Conservation (phyloP, 2,329 filamentous ascomycete species). For the Biscogniauxia mediterranea region DNA sequence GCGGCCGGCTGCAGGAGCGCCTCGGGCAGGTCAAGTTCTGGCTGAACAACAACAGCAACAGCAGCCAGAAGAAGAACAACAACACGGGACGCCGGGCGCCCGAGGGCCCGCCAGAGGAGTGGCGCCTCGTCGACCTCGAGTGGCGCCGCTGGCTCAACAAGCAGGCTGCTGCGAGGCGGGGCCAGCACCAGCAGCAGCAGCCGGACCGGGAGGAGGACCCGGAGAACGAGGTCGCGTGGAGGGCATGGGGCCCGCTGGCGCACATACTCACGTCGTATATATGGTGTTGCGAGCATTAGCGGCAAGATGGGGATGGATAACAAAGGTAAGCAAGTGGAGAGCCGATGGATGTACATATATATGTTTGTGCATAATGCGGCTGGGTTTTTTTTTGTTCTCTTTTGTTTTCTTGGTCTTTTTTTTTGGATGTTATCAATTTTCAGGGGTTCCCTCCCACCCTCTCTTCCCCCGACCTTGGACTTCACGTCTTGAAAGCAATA, state of each 20-base stretch:
- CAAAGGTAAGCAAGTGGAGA: too few species aligned
- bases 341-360: too few species aligned
- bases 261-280: conserved; percentile 23
- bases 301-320: too few species aligned
- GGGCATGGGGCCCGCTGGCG: conserved; percentile 26
- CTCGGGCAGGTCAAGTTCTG: conserved; percentile 26
- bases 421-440: too few species aligned
- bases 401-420: too few species aligned
- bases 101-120: conserved; percentile 22
- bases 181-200: not conserved
- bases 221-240: conserved; percentile 12
- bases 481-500: too few species aligned
- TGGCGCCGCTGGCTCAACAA: conserved; percentile 29
- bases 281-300: not conserved
- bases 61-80: too few species aligned
- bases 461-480: too few species aligned
- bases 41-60: too few species aligned
- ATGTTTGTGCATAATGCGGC: not conserved
- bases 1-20: conserved; percentile 24
- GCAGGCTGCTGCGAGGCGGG: conserved; percentile 11
- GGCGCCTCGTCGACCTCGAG: conserved; percentile 23
- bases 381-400: too few species aligned
- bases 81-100: conserved; percentile 20
- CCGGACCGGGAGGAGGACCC: not conserved
- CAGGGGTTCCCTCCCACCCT: too few species aligned